A percentile compares a stretch with the other conserved stretches of the same genome.
Conservation (phyloP, 768 basidiomycete genomes). For the Mycena olivaceomarginata region DNA sequence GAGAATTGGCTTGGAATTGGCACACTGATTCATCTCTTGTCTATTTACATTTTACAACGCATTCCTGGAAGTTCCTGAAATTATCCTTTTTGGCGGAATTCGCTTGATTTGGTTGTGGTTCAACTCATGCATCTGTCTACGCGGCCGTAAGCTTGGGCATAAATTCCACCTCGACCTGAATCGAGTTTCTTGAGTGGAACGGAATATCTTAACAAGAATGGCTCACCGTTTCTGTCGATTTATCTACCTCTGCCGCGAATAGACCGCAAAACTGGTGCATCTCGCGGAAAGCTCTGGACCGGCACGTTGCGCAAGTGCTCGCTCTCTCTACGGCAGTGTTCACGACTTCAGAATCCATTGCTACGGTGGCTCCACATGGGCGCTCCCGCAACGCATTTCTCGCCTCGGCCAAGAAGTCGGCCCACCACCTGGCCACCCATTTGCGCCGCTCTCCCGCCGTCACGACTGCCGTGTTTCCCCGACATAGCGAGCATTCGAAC, state of each 20-base stretch:
- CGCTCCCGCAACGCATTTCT: conserved; percentile 42
- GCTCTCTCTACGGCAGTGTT: conserved; percentile 44
- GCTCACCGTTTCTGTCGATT: conserved; percentile 41
- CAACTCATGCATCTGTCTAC: not conserved
- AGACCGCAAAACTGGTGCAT: conserved; percentile 41
- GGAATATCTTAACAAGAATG: not conserved
- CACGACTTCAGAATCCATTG: conserved; percentile 36
- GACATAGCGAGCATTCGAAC: conserved; percentile 44
- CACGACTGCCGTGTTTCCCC: conserved; percentile 26
- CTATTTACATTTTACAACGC: too few relatives aligned
- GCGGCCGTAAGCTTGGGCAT: too few relatives aligned
- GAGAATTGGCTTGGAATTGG: too few relatives aligned
- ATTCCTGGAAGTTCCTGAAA: too few relatives aligned
- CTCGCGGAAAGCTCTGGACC: conserved; percentile 43
- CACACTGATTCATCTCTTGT: too few relatives aligned
- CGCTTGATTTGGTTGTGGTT: not conserved
- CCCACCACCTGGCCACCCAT: conserved; percentile 47
- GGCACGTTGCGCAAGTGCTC: conserved; percentile 41
- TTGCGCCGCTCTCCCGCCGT: conserved; percentile 41
- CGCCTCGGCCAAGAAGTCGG: conserved; percentile 44
- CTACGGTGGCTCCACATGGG: conserved; percentile 42
- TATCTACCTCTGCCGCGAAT: conserved; percentile 46
- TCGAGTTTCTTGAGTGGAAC: not conserved
- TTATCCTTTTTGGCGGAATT: too few relatives aligned
- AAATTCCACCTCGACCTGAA: not conserved